phyloP scores from a whole-genome alignment of 2,329 filamentous ascomycete genomes.

The Diaporthe nobilis region DNA sequence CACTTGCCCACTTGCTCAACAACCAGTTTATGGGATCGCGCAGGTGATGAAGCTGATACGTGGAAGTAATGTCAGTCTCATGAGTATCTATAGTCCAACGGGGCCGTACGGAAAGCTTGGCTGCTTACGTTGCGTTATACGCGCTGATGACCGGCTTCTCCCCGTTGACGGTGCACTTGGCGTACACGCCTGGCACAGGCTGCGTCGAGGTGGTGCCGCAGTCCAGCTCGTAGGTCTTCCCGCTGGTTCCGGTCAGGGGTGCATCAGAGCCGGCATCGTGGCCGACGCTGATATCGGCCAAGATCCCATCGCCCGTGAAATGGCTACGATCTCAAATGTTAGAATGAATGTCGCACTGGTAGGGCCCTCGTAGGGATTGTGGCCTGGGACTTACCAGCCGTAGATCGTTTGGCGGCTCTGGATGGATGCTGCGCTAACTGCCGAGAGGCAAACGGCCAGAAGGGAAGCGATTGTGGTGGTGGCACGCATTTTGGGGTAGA shows the following conservation, averaged over 20 bases:
- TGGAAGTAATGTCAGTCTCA: neutral
- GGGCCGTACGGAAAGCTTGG: fast-evolving
- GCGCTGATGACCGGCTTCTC: slow-evolving; percentile 9
- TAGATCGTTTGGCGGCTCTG: neutral
- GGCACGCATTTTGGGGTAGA: slow-evolving; percentile 13
- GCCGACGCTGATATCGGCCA: neutral
- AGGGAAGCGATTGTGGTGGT: neutral
- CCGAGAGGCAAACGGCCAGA: neutral
- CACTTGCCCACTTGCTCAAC: neutral
- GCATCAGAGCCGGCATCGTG: neutral
- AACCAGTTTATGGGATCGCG: neutral
- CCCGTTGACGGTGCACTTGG: slow-evolving; percentile 13
- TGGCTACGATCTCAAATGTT: neutral
- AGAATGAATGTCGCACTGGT: neutral
- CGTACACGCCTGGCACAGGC: neutral
- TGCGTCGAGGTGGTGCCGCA: slow-evolving; percentile 6
- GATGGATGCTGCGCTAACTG: neutral
- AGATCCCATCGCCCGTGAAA: neutral
- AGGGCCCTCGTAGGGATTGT: neutral
- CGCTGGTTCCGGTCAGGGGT: neutral
- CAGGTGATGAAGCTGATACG: neutral
- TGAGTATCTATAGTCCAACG: no score
- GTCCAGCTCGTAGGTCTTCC: slow-evolving; percentile 10
- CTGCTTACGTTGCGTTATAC: neutral
- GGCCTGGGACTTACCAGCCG: neutral